These are phyloP conservation scores for Rhizophagus prolifer DNA, from an alignment of 192 early-diverging fungal genomes.

Conservation along the genomic window DNA sequence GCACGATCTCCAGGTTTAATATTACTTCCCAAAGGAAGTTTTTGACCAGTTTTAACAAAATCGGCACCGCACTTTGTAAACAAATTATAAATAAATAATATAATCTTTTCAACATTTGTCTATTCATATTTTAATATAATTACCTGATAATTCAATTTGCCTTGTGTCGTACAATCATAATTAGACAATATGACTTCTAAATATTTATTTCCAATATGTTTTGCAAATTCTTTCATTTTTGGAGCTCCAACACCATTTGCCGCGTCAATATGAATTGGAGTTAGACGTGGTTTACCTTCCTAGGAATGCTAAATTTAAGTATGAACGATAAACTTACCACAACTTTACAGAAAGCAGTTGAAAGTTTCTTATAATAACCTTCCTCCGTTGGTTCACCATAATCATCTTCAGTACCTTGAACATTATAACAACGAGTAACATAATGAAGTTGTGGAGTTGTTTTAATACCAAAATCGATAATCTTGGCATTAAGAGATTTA, in stretches of 20 bases:
- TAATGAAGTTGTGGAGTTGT: slow-evolving; percentile 99
- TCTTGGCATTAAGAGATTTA: slow-evolving; percentile 62
- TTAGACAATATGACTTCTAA: slow-evolving; percentile 73
- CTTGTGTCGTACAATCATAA: slow-evolving; percentile 64
- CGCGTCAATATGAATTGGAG: slow-evolving; percentile 80
- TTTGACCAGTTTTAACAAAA: slow-evolving; percentile 92
- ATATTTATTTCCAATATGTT: slow-evolving; percentile 62
- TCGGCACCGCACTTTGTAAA: slow-evolving; percentile 86
- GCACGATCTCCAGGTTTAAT: slow-evolving; percentile 70
- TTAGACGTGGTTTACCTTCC: slow-evolving; percentile 68
- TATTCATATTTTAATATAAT: too few species aligned
- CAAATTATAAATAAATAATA: neutral
- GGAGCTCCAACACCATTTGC: slow-evolving; percentile 98
- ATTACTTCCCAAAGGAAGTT: slow-evolving; percentile 66
- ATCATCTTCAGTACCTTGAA: slow-evolving; percentile 61
- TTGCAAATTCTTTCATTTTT: slow-evolving; percentile 74
- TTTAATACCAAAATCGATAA: slow-evolving; percentile 80
- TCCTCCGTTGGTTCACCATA: slow-evolving; percentile 90
- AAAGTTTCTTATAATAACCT: slow-evolving; percentile 92
- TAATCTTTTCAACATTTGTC: neutral
- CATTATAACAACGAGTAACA: slow-evolving; percentile 86
- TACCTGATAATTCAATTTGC: slow-evolving; percentile 85
- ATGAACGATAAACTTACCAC: slow-evolving; percentile 53
- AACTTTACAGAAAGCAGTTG: slow-evolving; percentile 77
- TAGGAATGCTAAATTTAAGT: slow-evolving; percentile 26